These are phyloP conservation scores for Aspergillus tanneri DNA, from an alignment of 2,329 filamentous ascomycete species.

Conservation along the genomic window DNA sequence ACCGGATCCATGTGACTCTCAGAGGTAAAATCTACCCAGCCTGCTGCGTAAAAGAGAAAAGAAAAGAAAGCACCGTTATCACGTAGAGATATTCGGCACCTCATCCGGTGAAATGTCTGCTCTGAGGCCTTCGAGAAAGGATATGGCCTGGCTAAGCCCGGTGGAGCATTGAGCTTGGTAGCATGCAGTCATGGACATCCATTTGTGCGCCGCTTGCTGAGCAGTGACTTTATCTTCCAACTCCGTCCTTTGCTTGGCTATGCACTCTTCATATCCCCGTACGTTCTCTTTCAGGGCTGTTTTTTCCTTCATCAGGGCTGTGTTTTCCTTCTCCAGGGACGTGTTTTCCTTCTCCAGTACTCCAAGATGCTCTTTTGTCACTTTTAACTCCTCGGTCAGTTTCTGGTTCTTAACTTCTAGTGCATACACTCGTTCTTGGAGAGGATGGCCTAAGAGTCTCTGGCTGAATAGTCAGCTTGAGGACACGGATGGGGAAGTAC, in stretches of 20 bases:
- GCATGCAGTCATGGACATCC: slow-evolving; percentile 3
- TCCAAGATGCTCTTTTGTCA: not conserved
- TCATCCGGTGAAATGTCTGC: not conserved
- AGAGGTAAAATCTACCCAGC: too few relatives aligned
- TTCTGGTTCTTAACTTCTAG: not conserved
- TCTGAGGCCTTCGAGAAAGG: slow-evolving; percentile 1
- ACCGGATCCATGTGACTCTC: too few relatives aligned
- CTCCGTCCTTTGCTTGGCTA: not conserved
- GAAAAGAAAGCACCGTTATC: too few relatives aligned
- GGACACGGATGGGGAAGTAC: not conserved
- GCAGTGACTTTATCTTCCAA: not conserved
- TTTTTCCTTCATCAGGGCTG: too few relatives aligned
- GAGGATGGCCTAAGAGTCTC: not conserved
- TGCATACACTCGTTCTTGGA: not conserved
- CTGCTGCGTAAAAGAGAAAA: too few relatives aligned
- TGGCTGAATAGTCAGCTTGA: not conserved
- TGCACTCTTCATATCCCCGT: not conserved
- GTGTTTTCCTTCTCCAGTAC: not conserved
- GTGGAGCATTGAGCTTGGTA: slow-evolving; percentile 8
- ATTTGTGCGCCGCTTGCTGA: slow-evolving; percentile 3
- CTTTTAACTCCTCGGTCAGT: not conserved
- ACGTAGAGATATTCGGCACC: not conserved
- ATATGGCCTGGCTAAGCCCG: slow-evolving; percentile 1
- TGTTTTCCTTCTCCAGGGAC: too few relatives aligned
- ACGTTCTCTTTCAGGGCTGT: not conserved